Evolutionary conservation across 257 asterid species (phyloP).

Genomic region (Penstemon barbatus): DNA sequence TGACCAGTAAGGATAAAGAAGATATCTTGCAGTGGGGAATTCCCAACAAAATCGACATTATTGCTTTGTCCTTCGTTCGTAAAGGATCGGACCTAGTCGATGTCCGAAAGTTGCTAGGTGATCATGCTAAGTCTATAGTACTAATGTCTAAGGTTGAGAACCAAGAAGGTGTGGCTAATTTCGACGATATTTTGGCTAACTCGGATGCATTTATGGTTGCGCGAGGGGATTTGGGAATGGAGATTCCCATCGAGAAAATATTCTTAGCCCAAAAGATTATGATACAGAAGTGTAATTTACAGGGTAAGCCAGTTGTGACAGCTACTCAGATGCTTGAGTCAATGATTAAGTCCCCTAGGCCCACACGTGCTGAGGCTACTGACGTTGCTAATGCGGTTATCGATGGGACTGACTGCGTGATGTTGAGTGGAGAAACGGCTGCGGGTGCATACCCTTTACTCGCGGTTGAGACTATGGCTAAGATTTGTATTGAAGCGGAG

Average conservation of each 20-base stretch:
- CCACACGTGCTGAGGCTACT: conserved; percentile 94
- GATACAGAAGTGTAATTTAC: conserved; percentile 87
- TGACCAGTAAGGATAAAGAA: conserved; percentile 83
- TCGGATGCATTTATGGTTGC: conserved; percentile 93
- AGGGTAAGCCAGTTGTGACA: conserved; percentile 83
- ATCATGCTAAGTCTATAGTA: conserved; percentile 68
- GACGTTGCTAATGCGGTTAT: conserved; percentile 90
- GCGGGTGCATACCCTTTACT: conserved; percentile 89
- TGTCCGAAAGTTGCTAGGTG: conserved; percentile 76
- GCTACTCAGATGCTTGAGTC: conserved; percentile 97
- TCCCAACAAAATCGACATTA: conserved; percentile 83
- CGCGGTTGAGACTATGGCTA: conserved; percentile 75
- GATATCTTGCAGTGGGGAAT: conserved; percentile 86
- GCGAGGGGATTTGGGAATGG: conserved; percentile 95
- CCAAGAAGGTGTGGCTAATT: conserved; percentile 85
- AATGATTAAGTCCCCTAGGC: conserved; percentile 91
- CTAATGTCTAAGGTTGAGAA: conserved; percentile 91
- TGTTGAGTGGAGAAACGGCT: conserved; percentile 91
- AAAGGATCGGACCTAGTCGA: conserved; percentile 88
- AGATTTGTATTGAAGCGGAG: conserved; percentile 82
- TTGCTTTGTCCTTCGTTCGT: conserved; percentile 85
- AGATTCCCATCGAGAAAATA: conserved; percentile 85
- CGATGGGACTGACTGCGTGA: conserved; percentile 88
- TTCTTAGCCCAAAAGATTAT: conserved; percentile 91
- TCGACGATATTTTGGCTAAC: conserved; percentile 83